Evolutionary conservation across 768 basidiomycete species (phyloP), one percentile per base, ranked within the genome.

Genomic region (Boletus subparvulus): DNA sequence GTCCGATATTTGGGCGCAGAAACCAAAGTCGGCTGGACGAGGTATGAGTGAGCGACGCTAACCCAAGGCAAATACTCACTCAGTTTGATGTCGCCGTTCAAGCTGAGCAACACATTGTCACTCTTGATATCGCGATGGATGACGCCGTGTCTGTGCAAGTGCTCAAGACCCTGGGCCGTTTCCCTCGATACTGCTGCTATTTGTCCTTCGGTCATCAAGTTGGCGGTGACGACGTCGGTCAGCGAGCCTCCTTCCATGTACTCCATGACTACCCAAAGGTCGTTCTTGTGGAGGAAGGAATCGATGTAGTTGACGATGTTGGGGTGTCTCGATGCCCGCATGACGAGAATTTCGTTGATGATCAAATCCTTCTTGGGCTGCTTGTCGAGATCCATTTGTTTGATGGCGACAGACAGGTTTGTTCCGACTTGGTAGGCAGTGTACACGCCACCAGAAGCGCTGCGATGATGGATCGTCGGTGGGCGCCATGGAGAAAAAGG

Each of bases 231-330:
- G 59, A 98, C 94, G 69, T 98, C 96, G 6, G 96, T 99, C 43
- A 98, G 77, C 32, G 85, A 88, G 35, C 93, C 92, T 40, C 95
- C 95, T 75, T 98, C 95, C 96, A 98, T 98, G 74, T 95, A 98
- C 76, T 98, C 97, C 97, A 99, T 98, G 54, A 98, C 94, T 39
- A 99, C 94, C 97, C 97, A 98, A 4, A 99, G 80, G 68, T 98
- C 97, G 71, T 96, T 97, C 80, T 92, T 94, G 79, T 96, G 85
- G 41, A 98, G 75, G 83, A 98, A 99, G 3, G 94, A 96, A 71
- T 99, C 97, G 68, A 98, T 98, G 76, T 94, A 99, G 72, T 99
- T 98, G 77, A 99, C 96, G 64, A 98, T 98, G 70, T 99, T 99
- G n/a, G 94, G 94, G 71, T 98, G 95, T 36, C 92, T 83, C 17